phyloP scores from a whole-genome alignment of 805 yeast genomes.

The Teunomyces panamensis region DNA sequence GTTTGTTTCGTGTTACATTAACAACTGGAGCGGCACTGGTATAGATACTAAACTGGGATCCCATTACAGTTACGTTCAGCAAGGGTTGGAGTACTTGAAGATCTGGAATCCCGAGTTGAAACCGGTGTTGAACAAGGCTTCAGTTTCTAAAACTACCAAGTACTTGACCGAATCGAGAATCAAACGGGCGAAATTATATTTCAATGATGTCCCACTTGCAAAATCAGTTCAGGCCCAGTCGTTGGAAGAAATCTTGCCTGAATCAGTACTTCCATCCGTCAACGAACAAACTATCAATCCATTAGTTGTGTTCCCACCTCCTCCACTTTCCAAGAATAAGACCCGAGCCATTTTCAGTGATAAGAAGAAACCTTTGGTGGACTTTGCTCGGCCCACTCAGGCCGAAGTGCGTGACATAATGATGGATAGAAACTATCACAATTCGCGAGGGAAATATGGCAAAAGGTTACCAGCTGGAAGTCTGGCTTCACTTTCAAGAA shows the following conservation, averaged over 20 bases:
- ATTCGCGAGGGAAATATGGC: conserved; percentile 21
- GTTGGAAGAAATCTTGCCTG: not conserved
- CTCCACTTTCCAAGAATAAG: conserved; percentile 21
- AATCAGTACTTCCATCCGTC: not conserved
- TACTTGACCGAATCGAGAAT: conserved; percentile 15
- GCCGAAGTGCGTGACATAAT: conserved; percentile 16
- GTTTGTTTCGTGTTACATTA: conserved; percentile 29
- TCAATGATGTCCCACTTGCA: not conserved
- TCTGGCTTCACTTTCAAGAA: conserved; percentile 4
- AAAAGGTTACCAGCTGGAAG: conserved; percentile 10
- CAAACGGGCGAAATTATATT: conserved; percentile 3
- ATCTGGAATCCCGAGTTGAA: conserved; percentile 36
- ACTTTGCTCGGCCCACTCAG: conserved; percentile 25
- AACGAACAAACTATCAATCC: conserved; percentile 23
- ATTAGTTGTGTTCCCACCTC: conserved; percentile 28
- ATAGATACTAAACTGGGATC: conserved; percentile 18
- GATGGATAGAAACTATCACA: conserved; percentile 12
- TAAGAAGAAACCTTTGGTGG: conserved; percentile 26
- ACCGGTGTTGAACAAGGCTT: conserved; percentile 9
- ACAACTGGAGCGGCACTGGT: conserved; percentile 27
- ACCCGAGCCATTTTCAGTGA: conserved; percentile 24
- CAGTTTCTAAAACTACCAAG: conserved; percentile 10
- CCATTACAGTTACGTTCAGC: conserved; percentile 29
- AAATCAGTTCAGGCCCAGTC: not conserved
- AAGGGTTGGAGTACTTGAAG: conserved; percentile 28